phyloP scores from a whole-genome alignment of 2,329 filamentous ascomycete species.

The Monilinia laxa region DNA sequence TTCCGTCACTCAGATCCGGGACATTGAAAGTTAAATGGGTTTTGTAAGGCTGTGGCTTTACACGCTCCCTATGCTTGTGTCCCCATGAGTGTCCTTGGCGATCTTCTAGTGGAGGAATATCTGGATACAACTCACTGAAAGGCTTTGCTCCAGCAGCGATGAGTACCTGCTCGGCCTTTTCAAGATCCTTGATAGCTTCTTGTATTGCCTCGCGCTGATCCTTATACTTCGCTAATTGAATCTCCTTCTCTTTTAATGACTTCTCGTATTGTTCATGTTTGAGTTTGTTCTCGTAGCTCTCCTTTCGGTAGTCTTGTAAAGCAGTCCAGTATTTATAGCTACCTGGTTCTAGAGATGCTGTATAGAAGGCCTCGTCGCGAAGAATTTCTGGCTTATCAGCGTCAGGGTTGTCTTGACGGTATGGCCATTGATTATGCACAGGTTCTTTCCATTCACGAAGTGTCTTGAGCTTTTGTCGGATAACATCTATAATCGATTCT shows the following conservation, averaged over 20 bases:
- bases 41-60: constrained; percentile 27
- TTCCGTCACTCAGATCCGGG: constrained; percentile 51
- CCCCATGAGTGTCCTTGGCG: not conserved
- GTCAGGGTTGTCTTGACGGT: not conserved
- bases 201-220: constrained; percentile 56
- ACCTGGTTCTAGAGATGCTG: constrained; percentile 50
- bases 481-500: constrained; percentile 59
- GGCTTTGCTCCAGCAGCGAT: constrained; percentile 62
- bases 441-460: constrained; percentile 43
- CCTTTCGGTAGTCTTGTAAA: constrained; percentile 26
- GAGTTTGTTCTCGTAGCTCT: constrained; percentile 39
- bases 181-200: constrained; percentile 51
- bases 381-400: constrained; percentile 36
- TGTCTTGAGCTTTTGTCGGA: constrained; percentile 51
- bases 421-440: constrained; percentile 18
- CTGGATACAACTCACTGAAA: constrained; percentile 63
- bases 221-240: constrained; percentile 43
- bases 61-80: not conserved
- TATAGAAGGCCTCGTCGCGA: constrained; percentile 50
- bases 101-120: constrained; percentile 38
- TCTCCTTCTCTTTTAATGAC: constrained; percentile 41
- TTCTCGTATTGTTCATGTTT: constrained; percentile 36
- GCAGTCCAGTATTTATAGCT: constrained; percentile 55
- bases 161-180: constrained; percentile 55
- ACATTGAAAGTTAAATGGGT: constrained; percentile 30